A percentile compares a stretch with the other conserved stretches of the same genome.
These are phyloP conservation scores for Colletotrichum musicola DNA, from an alignment of 2,329 filamentous ascomycete genomes.

Conservation along the genomic window DNA sequence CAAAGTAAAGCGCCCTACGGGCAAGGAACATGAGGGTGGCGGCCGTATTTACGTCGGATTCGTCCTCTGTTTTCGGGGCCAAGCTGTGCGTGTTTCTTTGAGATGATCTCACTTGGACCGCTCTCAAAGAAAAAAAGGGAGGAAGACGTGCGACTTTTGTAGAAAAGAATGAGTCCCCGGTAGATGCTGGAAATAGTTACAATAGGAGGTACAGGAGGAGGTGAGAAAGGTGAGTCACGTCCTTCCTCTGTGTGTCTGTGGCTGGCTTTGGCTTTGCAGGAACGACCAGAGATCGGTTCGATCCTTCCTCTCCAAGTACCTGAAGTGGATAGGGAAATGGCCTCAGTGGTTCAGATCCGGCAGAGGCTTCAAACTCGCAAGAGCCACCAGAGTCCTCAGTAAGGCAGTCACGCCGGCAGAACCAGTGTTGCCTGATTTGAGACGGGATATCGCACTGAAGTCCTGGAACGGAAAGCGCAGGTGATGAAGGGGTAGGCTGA, in stretches of 20 bases:
- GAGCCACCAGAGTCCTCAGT: slow-evolving; percentile 8
- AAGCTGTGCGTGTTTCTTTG: not conserved
- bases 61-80: slow-evolving; percentile 3
- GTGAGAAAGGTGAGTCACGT: slow-evolving; percentile 24
- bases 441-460: slow-evolving; percentile 11
- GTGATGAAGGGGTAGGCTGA: not conserved
- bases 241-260: not conserved
- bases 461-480: slow-evolving; percentile 5
- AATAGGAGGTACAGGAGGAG: slow-evolving; percentile 15
- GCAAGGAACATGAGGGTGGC: slow-evolving; percentile 21
- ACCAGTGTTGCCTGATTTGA: slow-evolving; percentile 22
- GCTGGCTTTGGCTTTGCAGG: too few species aligned
- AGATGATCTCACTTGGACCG: slow-evolving; percentile 18
- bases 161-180: not conserved
- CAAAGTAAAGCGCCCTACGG: slow-evolving; percentile 20
- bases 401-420: slow-evolving; percentile 18
- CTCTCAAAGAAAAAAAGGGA: not conserved
- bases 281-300: too few species aligned
- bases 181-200: not conserved
- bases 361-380: slow-evolving; percentile 8
- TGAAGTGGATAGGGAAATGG: slow-evolving; percentile 1
- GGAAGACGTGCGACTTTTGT: slow-evolving; percentile 10
- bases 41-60: not conserved
- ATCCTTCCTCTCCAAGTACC: too few species aligned
- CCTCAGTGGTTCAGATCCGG: slow-evolving; percentile 2